A percentile compares a stretch with the other conserved stretches of the same genome.
Evolutionary conservation across 768 basidiomycete genomes (phyloP).

Genomic region (Boletus barrowsii): DNA sequence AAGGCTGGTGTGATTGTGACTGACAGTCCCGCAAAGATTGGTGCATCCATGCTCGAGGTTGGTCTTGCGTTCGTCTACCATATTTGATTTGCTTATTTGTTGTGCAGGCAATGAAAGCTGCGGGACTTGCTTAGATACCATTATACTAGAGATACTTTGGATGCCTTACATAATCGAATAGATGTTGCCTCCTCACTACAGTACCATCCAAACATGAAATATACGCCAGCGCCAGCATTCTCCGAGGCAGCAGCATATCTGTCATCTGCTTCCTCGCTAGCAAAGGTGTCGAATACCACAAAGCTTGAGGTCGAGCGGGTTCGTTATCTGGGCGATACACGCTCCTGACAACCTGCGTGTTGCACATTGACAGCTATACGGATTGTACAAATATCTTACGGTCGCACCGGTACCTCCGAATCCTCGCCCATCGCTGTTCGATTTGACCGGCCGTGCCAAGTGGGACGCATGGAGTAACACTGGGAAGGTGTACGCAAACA

Average conservation of each 20-base stretch:
- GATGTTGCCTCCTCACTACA: not conserved
- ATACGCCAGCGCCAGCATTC: constrained; percentile 43
- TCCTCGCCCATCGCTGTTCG: constrained; percentile 71
- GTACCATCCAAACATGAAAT: constrained; percentile 16
- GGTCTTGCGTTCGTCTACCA: constrained; percentile 13
- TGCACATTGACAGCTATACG: constrained; percentile 64
- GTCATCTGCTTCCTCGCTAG: constrained; percentile 51
- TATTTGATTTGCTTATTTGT: constrained; percentile 3
- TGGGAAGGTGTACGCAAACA: constrained; percentile 46
- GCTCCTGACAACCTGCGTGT: constrained; percentile 23
- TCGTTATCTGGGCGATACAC: constrained; percentile 11
- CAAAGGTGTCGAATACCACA: constrained; percentile 52
- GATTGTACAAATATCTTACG: constrained; percentile 75
- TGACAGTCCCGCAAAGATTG: constrained; percentile 94
- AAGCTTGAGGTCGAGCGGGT: constrained; percentile 70
- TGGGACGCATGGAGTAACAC: constrained; percentile 78
- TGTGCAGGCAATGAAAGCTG: constrained; percentile 71
- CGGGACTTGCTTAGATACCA: constrained; percentile 57
- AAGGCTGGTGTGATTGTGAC: constrained; percentile 92
- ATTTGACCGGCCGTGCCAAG: constrained; percentile 76
- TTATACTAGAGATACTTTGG: constrained; percentile 13
- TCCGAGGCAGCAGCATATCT: constrained; percentile 62
- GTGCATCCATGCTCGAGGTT: constrained; percentile 84
- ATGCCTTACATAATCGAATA: constrained; percentile 38
- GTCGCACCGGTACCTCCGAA: constrained; percentile 51